A percentile compares a stretch with the other conserved stretches of the same genome.
Evolutionary conservation across 495 filamentous ascomycete genomes (phyloP).

Genomic region (Astrothelium macrocarpum): DNA sequence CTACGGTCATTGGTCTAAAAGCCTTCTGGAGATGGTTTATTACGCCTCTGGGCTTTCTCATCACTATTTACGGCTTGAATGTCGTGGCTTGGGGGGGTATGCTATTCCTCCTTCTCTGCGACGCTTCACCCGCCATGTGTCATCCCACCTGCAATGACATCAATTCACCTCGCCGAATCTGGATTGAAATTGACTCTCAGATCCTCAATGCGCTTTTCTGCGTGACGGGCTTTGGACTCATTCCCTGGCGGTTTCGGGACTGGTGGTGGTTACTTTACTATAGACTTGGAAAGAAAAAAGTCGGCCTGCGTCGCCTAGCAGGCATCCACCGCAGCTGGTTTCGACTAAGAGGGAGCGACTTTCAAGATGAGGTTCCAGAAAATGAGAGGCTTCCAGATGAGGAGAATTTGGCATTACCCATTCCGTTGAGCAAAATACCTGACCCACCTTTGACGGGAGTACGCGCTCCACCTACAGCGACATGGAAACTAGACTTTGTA

Average conservation of each 20-base stretch:
- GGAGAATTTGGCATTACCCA: conserved; percentile 41
- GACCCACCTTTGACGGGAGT: conserved; percentile 51
- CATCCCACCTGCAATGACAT: conserved; percentile 58
- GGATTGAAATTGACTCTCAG: conserved; percentile 80
- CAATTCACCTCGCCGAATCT: conserved; percentile 60
- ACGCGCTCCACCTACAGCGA: conserved; percentile 51
- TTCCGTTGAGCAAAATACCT: conserved; percentile 46
- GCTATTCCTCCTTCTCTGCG: conserved; percentile 73
- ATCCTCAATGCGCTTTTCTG: conserved; percentile 83
- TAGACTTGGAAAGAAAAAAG: conserved; percentile 43
- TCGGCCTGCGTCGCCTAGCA: conserved; percentile 50
- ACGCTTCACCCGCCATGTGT: conserved; percentile 73
- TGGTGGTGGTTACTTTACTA: conserved; percentile 58
- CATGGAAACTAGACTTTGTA: conserved; percentile 74
- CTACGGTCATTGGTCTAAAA: conserved; percentile 45
- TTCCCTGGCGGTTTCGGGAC: conserved; percentile 79
- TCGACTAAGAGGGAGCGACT: conserved; percentile 47
- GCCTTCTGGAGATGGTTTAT: conserved; percentile 48
- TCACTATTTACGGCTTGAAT: conserved; percentile 69
- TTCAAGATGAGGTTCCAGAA: conserved; percentile 18
- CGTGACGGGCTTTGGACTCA: conserved; percentile 73
- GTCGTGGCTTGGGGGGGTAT: conserved; percentile 84
- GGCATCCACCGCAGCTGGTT: conserved; percentile 65
- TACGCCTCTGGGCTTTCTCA: conserved; percentile 63
- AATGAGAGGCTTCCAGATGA: conserved; percentile 34